Percentiles rank a stretch among this genome's conserved stretches.
Evolutionary conservation across 1,284 basidiomycete species (phyloP).

Genomic region (Ustilago trichophora): DNA sequence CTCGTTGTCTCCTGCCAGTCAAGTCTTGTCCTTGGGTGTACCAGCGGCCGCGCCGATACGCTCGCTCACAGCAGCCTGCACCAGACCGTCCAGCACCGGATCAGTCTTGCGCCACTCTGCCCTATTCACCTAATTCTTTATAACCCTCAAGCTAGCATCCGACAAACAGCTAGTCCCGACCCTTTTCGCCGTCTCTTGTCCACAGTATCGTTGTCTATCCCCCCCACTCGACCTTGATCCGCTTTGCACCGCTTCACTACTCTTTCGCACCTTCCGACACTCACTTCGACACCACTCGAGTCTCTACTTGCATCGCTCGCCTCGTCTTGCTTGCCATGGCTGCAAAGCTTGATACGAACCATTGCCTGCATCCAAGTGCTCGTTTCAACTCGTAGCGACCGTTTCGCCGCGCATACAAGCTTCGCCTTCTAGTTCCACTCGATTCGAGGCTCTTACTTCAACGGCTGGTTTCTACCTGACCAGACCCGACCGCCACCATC

Average conservation of each 20-base stretch:
- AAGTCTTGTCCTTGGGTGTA: not conserved
- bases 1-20: not conserved
- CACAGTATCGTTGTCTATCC: too few species aligned
- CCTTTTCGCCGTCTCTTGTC: too few species aligned
- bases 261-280: too few species aligned
- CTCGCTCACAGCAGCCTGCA: not conserved
- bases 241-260: too few species aligned
- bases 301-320: too few species aligned
- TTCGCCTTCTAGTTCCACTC: too few species aligned
- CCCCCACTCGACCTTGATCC: too few species aligned
- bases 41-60: not conserved
- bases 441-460: too few species aligned
- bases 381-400: not conserved
- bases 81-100: not conserved
- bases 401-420: constrained; percentile 1
- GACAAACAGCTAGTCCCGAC: not conserved
- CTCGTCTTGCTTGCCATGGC: constrained; percentile 18
- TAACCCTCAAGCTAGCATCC: not conserved
- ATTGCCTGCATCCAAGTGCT: not conserved
- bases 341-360: constrained; percentile 17
- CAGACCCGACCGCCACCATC: too few species aligned
- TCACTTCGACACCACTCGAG: too few species aligned
- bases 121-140: not conserved
- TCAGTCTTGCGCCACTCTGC: not conserved
- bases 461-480: too few species aligned